Percentiles rank a stretch among this genome's conserved stretches.
phyloP scores from a whole-genome alignment of 2,329 filamentous ascomycete genomes.

The Aspergillus pseudotamarii region DNA sequence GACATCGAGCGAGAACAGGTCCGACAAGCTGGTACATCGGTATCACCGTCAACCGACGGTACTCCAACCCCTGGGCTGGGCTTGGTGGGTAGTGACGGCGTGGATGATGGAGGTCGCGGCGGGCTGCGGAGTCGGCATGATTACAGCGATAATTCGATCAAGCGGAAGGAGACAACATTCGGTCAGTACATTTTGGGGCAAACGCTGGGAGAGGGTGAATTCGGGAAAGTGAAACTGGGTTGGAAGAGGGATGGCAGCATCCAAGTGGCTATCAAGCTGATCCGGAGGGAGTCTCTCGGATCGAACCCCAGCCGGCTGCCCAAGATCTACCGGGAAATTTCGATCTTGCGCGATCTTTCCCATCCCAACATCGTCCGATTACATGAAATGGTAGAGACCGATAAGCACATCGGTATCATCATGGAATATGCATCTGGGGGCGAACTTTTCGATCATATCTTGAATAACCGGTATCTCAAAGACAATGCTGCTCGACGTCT shows the following conservation, averaged over 20 bases:
- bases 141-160: conserved; percentile 58
- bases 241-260: conserved; percentile 96
- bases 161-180: conserved; percentile 83
- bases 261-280: conserved; percentile 96
- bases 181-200: conserved; percentile 95
- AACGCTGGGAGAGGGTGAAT: conserved; percentile 95
- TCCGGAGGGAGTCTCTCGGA: conserved; percentile 86
- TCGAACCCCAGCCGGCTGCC: conserved; percentile 85
- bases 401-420: conserved; percentile 96
- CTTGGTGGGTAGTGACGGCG: conserved; percentile 53
- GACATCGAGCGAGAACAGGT: conserved; percentile 73
- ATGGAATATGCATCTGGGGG: conserved; percentile 97
- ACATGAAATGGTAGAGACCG: conserved; percentile 98
- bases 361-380: conserved; percentile 97
- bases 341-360: conserved; percentile 81
- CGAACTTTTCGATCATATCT: conserved; percentile 96
- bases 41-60: conserved; percentile 47
- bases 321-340: conserved; percentile 97
- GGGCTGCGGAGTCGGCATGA: conserved; percentile 56
- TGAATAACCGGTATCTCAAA: conserved; percentile 95
- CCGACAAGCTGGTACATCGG: conserved; percentile 63
- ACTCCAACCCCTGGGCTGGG: conserved; percentile 52
- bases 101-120: conserved; percentile 46
- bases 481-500: conserved; percentile 86
- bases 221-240: conserved; percentile 96